A percentile compares a stretch with the other conserved stretches of the same genome.
Evolutionary conservation across 2,329 filamentous ascomycete species (phyloP).

Genomic region (Xylaria sp.): DNA sequence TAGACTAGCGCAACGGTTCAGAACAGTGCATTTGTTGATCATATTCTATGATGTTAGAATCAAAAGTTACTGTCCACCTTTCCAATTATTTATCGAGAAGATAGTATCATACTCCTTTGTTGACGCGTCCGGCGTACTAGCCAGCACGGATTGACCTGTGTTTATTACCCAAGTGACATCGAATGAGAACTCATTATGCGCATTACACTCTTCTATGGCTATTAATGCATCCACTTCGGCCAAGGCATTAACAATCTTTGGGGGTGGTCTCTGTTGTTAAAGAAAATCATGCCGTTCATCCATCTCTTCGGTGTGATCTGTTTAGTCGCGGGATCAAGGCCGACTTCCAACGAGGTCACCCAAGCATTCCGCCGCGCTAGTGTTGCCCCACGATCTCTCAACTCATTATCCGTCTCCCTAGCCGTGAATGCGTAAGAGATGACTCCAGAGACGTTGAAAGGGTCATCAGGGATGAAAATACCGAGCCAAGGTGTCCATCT

Average conservation of each 20-base stretch:
- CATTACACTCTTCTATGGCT: neutral
- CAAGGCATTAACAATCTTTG: neutral
- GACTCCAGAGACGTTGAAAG: neutral
- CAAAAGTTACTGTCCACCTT: too few species aligned
- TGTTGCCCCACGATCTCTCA: slow-evolving; percentile 1
- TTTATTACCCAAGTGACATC: too few species aligned
- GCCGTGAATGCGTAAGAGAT: neutral
- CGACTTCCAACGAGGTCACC: neutral
- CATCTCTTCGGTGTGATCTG: slow-evolving; percentile 6
- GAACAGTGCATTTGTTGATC: too few species aligned
- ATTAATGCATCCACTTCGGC: neutral
- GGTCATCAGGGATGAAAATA: neutral
- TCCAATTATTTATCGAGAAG: too few species aligned
- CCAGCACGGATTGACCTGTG: too few species aligned
- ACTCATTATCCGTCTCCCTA: neutral
- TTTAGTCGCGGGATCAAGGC: neutral
- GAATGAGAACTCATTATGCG: neutral
- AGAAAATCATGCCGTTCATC: slow-evolving; percentile 9
- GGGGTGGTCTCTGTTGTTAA: slow-evolving; percentile 1
- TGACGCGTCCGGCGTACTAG: too few species aligned
- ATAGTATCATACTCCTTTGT: too few species aligned
- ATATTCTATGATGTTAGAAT: too few species aligned
- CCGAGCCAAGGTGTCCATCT: slow-evolving; percentile 8
- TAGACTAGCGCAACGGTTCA: too few species aligned
- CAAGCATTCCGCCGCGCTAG: neutral